Evolutionary conservation across 768 basidiomycete genomes (phyloP).

Genomic region (Leccinum disarticulatum): DNA sequence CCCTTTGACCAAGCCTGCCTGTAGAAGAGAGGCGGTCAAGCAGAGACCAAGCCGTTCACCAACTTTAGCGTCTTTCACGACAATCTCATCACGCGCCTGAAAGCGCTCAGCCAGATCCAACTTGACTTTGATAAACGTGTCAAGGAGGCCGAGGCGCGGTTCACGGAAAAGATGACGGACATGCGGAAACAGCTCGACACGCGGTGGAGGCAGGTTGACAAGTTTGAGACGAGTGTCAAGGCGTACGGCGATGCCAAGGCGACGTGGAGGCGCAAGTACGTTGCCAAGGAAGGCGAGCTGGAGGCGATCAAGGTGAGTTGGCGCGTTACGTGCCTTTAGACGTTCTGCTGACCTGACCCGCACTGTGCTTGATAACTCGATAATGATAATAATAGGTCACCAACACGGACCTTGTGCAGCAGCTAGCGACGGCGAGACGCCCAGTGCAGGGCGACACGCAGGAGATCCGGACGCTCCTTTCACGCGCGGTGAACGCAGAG

Average conservation of each 20-base stretch:
- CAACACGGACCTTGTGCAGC: constrained; percentile 70
- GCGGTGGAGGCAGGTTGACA: constrained; percentile 91
- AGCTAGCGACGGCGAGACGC: constrained; percentile 62
- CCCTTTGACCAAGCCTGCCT: neutral
- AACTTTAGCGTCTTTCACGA: constrained; percentile 95
- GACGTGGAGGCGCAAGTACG: constrained; percentile 80
- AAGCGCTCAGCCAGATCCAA: constrained; percentile 81
- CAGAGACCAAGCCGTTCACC: constrained; percentile 89
- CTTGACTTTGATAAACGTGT: constrained; percentile 81
- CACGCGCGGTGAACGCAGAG: constrained; percentile 82
- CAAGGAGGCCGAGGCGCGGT: constrained; percentile 75
- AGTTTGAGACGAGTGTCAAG: constrained; percentile 86
- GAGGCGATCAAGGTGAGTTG: constrained; percentile 74
- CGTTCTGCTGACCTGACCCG: neutral
- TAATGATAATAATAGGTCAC: constrained; percentile 47
- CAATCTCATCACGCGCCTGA: constrained; percentile 85
- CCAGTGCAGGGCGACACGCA: constrained; percentile 59
- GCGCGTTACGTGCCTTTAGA: neutral
- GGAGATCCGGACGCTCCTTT: constrained; percentile 67
- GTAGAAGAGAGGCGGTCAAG: constrained; percentile 73
- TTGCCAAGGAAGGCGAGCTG: constrained; percentile 85
- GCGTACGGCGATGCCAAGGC: constrained; percentile 77
- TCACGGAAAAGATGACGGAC: constrained; percentile 69
- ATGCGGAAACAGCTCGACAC: constrained; percentile 86
- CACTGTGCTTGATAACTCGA: neutral